Conservation (phyloP, 148 eudicot species). For the Persicaria tinctoria region DNA sequence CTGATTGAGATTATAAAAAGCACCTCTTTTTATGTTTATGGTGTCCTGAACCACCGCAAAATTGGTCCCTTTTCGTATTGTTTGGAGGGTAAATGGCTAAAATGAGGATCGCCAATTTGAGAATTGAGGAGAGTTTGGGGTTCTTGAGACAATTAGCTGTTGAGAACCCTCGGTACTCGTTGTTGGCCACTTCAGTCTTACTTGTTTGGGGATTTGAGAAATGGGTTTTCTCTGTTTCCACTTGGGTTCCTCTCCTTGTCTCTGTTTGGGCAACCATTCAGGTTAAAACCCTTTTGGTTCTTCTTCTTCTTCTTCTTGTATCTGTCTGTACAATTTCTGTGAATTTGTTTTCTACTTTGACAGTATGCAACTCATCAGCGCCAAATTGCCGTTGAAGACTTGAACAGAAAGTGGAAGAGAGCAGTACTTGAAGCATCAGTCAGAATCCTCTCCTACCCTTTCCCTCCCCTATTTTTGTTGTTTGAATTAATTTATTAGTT, state of each 20-base stretch:
- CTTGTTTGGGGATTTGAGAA: conserved; percentile 66
- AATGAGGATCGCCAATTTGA: conserved; percentile 23
- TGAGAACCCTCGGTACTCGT: conserved; percentile 47
- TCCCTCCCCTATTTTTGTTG: neutral
- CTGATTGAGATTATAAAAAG: too few species aligned
- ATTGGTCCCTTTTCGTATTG: too few species aligned
- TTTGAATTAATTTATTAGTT: neutral
- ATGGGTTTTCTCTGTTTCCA: conserved; percentile 66
- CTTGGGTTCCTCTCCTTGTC: conserved; percentile 70
- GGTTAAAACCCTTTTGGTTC: conserved; percentile 24
- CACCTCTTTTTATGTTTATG: too few species aligned
- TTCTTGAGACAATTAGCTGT: conserved; percentile 38
- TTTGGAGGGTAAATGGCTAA: conserved; percentile 21
- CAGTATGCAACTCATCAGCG: conserved; percentile 77
- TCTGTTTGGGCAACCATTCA: conserved; percentile 81
- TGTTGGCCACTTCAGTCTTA: conserved; percentile 46
- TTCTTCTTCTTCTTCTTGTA: neutral
- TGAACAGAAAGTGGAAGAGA: conserved; percentile 89
- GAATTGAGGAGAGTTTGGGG: conserved; percentile 28
- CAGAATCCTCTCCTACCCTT: conserved; percentile 15
- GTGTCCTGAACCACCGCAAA: too few species aligned
- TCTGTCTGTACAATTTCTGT: neutral
- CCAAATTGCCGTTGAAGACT: conserved; percentile 51
- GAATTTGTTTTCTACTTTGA: conserved; percentile 3
- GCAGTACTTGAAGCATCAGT: conserved; percentile 53